phyloP scores from a whole-genome alignment of 768 basidiomycete species.

The Hydnum rufescens region DNA sequence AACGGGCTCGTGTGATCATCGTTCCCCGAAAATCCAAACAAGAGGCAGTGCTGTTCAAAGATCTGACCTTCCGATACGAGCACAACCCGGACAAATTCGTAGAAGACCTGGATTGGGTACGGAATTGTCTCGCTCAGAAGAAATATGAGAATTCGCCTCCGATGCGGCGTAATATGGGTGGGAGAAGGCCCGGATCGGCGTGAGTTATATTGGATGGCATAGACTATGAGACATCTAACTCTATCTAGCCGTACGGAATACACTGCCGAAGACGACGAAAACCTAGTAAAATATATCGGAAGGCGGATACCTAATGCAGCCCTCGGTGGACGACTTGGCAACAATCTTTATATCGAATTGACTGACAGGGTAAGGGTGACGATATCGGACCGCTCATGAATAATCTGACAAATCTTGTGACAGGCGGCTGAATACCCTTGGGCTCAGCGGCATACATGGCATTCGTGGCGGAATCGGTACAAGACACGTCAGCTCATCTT shows the following conservation, averaged over 20 bases:
- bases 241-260: background rate
- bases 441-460: background rate
- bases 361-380: background rate
- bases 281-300: constrained; percentile 1
- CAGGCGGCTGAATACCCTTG: background rate
- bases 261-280: background rate
- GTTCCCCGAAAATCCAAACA: background rate
- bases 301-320: background rate
- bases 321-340: background rate
- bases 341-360: background rate
- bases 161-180: background rate
- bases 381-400: background rate
- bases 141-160: background rate
- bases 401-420: background rate
- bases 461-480: constrained; percentile 1
- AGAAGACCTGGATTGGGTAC: background rate
- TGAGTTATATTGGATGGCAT: background rate
- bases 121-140: background rate
- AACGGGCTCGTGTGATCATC: background rate
- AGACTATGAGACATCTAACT: background rate
- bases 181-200: background rate
- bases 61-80: background rate
- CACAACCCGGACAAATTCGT: background rate
- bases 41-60: background rate
- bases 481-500: background rate